Base-by-base conservation (phyloP, 2,329 filamentous ascomycete species). In the Colletotrichum sp. region DNA sequence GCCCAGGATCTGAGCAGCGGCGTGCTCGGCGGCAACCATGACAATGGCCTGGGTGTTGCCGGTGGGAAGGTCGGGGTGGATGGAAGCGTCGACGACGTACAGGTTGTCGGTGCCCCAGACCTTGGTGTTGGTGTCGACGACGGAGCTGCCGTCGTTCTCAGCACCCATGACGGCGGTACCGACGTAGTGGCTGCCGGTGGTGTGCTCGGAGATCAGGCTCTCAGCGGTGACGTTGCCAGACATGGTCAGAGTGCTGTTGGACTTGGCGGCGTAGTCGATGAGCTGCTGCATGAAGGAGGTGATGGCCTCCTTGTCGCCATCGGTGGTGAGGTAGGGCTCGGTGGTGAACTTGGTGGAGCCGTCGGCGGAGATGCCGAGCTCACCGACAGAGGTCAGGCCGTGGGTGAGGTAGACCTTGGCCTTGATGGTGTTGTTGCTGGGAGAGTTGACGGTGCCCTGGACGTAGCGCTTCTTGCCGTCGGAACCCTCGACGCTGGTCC, bases 81-180 rank as follows among this genome's bases (percentile, higher is more conserved):
- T 91, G 24, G 88, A 89, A 0, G 90, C 91, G 76, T 93, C 92
- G 5, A 93, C 89, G 15, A 92, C 89, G 79, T 91, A 92, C 59
- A 92, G 83, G 82, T 92, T 92, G 73, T 92, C 89, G 0, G 89
- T 92, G 60, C 91, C 90, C 78, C 90, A 92, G 4, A 92, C 89
- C 81, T 88, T 89, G 64, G 90, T 89, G 81, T 92, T 85, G 7
- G 87, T 80, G 77, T 92, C 91, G 0, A 92, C 90, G 3, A 92
- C 90, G 2, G 88, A 85, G 30, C 84, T 87, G 5, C 90, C 90
- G 36, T 75, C 75, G 44, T 89, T 87, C 71, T 90, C 87, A 0
- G 83, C 83, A 6, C 90, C 90, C 80, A 92, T 87, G 80, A 76
- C 36, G 72, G 88, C 85, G 28, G 84, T 88, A 8, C 90, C 90